Conservation (phyloP, 371 early-diverging fungal genomes). For the Mortierella sp. region DNA sequence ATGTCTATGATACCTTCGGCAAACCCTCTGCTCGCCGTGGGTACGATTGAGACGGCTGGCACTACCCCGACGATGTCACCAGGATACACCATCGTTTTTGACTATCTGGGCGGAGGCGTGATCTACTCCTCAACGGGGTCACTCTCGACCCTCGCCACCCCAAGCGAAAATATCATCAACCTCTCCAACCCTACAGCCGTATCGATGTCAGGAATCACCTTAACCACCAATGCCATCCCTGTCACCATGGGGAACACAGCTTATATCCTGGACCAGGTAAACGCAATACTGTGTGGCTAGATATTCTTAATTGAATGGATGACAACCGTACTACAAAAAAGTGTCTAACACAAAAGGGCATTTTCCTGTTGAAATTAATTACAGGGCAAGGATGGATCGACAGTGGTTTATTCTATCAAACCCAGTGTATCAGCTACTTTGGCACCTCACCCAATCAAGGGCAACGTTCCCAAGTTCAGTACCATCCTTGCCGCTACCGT, state of each 20-base stretch:
- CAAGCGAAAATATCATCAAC: not conserved
- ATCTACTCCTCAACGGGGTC: not conserved
- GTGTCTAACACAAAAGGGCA: too few relatives aligned
- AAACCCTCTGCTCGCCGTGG: not conserved
- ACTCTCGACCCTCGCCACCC: not conserved
- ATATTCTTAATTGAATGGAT: not conserved
- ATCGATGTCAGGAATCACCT: not conserved
- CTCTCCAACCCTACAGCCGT: not conserved
- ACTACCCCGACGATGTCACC: not conserved
- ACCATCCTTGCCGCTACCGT: not conserved
- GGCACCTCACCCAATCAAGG: not conserved
- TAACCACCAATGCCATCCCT: not conserved
- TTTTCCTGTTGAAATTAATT: not conserved
- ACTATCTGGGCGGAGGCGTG: not conserved
- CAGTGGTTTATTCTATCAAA: not conserved
- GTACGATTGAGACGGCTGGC: too few relatives aligned
- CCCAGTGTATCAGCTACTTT: not conserved
- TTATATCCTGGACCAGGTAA: not conserved
- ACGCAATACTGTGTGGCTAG: not conserved
- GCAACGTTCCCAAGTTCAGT: not conserved
- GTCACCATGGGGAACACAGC: not conserved
- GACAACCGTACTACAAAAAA: too few relatives aligned
- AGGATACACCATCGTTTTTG: not conserved
- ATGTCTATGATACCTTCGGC: not conserved
- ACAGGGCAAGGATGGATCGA: not conserved